Base-by-base conservation (phyloP, 352 stramenopile species). In the Phytophthora syringae region DNA sequence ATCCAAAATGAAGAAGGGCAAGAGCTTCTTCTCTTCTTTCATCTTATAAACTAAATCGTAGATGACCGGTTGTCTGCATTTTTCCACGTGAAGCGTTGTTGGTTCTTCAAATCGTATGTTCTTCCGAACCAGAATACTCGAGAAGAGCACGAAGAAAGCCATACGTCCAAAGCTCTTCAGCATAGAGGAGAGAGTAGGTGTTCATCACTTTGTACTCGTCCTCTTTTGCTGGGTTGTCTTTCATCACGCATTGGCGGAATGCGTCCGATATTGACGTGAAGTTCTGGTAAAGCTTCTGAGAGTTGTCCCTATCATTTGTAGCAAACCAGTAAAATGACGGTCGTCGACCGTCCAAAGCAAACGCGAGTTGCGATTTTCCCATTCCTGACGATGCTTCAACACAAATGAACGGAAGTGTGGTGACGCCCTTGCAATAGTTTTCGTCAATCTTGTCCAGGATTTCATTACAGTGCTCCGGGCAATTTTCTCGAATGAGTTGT, bases 251-350 rank as follows among this genome's bases (percentile, higher is more conserved):
- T 18, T 51, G 18, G 15, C 15, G 7, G 50, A 64, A 57, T 2
- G 15, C 2, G 16, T 24, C 2, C 18, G 45, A 57, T 32, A 56
- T 24, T 1, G 22, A 49, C 21, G 12, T 0, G 39, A 64, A 64
- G 43, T 36, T 47, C 18, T 37, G 4, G n/a, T 57, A 51, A 7
- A 64, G 11, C 1, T 10, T 2, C 13, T 56, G 45, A 27, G 44
- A 37, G 6, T 7, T n/a, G 11, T 3, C 5, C 40, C 16, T 9
- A 5, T 43, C n/a, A 2, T 7, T 0, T n/a, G 4, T 52, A 22
- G 48, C 25, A 43, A 32, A 18, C 56, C 47, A 64, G 13, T 64
- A 52, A 50, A 45, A 64, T 11, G 12, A 64, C 47, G 56, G 56
- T 10, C 47, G 18, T 16, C 25, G 34, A 25, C 56, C 56, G 45